Base-by-base conservation (phyloP, 192 early-diverging fungal genomes). In the Linnemannia zychae region DNA sequence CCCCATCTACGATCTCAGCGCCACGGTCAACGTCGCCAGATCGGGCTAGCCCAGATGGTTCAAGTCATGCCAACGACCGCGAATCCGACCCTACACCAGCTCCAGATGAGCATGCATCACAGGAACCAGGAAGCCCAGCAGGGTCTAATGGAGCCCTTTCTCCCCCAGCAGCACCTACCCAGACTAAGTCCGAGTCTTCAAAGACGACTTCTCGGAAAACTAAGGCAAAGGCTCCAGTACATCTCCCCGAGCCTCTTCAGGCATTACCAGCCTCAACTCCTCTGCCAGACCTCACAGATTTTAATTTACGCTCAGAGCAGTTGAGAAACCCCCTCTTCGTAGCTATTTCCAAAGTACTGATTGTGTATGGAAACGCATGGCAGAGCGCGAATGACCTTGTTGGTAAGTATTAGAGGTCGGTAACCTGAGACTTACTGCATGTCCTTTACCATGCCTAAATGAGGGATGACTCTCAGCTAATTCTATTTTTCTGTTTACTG, bases 351-450 rank as follows among this genome's bases (percentile, higher is more conserved):
- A 84, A 79, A 33, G 76, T 84, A 2, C 40, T 84, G 33, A 63
- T 84, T 71, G 72, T 84, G 7, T 84, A 84, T 52, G 82, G 82
- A 34, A 84, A 84, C 52, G 77, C 76, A 52, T 84, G 82, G 82
- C 82, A 84, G 47, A 84, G 82, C 33, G 82, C 82, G 47, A 79
- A 65, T 16, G 82, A 84, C 72, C 77, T 84, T n/a, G 82, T 84
- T 36, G 82, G 82, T 84, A 76, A 67, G 82, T 69, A 12, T 33
- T 49, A 7, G 9, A 22, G 44, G 37, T 16, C 5, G 24, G 15
- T 2, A 37, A 63, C 11, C 18, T 66, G 18, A 15, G 73, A 48
- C 22, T 7, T 6, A 9, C 38, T 44, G 12, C 31, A 16, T 13
- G 4, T 44, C 40, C 22, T 18, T 76, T 22, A 12, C 24, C 33